Conservation (phyloP, 2,329 filamentous ascomycete genomes). For the Aspergillus intermedius region DNA sequence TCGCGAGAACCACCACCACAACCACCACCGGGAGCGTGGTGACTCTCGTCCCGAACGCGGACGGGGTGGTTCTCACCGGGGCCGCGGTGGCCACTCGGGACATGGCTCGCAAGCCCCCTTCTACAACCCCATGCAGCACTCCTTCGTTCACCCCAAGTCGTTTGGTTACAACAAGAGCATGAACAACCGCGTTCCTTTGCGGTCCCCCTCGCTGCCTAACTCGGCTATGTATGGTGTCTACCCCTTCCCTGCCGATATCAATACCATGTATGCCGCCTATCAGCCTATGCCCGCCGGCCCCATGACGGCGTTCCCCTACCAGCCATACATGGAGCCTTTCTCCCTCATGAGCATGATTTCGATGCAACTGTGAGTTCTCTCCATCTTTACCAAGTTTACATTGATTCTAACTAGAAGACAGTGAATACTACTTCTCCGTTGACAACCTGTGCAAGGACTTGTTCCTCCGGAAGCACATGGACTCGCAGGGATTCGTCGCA, state of each 20-base stretch:
- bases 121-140: constrained; percentile 34
- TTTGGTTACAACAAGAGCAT: constrained; percentile 35
- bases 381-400: constrained; percentile 13
- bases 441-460: constrained; percentile 93
- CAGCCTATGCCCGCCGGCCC: constrained; percentile 45
- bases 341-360: constrained; percentile 53
- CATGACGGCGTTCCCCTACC: constrained; percentile 54
- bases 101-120: constrained; percentile 32
- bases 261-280: constrained; percentile 54
- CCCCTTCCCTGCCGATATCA: constrained; percentile 39
- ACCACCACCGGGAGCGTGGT: constrained; percentile 30
- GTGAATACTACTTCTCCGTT: constrained; percentile 95
- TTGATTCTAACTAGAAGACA: constrained; percentile 35
- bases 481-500: constrained; percentile 85
- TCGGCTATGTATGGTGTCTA: constrained; percentile 47
- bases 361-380: constrained; percentile 51
- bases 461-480: constrained; percentile 85
- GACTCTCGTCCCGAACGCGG: constrained; percentile 24
- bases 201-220: constrained; percentile 58
- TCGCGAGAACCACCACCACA: constrained; percentile 30
- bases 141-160: constrained; percentile 35
- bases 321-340: constrained; percentile 53
- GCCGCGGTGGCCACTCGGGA: constrained; percentile 33
- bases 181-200: constrained; percentile 42
- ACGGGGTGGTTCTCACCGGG: constrained; percentile 34